Percentiles rank a stretch among this genome's conserved stretches.
Conservation (phyloP, 148 eudicot genomes). For the Diospyros lotus region DNA sequence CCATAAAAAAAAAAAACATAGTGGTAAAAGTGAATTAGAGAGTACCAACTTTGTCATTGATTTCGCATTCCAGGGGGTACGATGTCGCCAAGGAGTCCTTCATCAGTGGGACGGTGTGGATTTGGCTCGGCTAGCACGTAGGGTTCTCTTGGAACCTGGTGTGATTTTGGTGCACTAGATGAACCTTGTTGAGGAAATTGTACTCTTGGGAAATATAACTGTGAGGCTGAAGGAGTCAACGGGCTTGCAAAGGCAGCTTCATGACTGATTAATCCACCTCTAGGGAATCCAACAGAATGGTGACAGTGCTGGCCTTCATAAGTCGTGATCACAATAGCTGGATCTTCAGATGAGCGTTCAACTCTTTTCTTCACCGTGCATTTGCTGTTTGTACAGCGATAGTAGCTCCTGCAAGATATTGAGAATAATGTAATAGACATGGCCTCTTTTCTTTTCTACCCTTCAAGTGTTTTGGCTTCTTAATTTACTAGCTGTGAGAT, state of each 20-base stretch:
- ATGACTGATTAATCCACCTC: slow-evolving; percentile 46
- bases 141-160: slow-evolving; percentile 21
- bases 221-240: slow-evolving; percentile 33
- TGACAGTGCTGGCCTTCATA: slow-evolving; percentile 97
- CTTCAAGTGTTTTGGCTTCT: too few relatives aligned
- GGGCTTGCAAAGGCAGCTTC: slow-evolving; percentile 44
- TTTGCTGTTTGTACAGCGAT: slow-evolving; percentile 86
- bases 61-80: slow-evolving; percentile 70
- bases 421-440: not conserved
- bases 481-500: too few relatives aligned
- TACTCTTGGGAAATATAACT: slow-evolving; percentile 25
- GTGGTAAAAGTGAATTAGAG: not conserved
- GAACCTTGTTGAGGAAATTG: slow-evolving; percentile 35
- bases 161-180: slow-evolving; percentile 18
- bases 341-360: slow-evolving; percentile 81
- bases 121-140: slow-evolving; percentile 2
- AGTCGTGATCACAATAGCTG: slow-evolving; percentile 77
- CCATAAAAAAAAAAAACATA: too few relatives aligned
- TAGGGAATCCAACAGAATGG: slow-evolving; percentile 72
- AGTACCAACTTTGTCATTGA: slow-evolving; percentile 22
- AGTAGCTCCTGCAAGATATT: slow-evolving; percentile 70
- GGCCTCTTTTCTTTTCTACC: too few relatives aligned
- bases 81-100: slow-evolving; percentile 87
- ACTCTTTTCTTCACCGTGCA: slow-evolving; percentile 94
- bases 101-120: slow-evolving; percentile 24